phyloP scores from a whole-genome alignment of 2,329 filamentous ascomycete species.

The Gnomoniopsis smithogilvyi region DNA sequence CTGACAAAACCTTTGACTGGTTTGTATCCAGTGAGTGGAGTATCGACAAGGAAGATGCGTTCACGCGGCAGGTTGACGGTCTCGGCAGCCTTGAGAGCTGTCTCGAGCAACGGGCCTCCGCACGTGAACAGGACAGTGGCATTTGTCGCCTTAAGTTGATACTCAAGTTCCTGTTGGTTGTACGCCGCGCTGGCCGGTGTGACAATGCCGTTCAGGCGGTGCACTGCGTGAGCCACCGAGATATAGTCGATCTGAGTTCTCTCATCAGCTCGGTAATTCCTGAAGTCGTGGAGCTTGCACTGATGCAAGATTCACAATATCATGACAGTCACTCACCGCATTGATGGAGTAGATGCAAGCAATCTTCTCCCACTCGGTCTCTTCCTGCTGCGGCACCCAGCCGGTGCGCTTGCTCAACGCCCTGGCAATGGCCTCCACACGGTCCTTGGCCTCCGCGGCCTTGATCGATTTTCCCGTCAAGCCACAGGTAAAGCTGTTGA shows the following conservation, averaged over 20 bases:
- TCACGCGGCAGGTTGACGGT: conserved; percentile 58
- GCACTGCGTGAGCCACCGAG: conserved; percentile 49
- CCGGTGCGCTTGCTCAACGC: conserved; percentile 64
- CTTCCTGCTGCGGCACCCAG: conserved; percentile 62
- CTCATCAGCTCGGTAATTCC: neutral
- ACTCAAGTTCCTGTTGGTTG: conserved; percentile 40
- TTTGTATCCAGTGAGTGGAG: neutral
- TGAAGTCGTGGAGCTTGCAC: too few species aligned
- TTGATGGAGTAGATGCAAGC: conserved; percentile 70
- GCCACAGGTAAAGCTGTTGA: conserved; percentile 24
- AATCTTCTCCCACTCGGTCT: conserved; percentile 75
- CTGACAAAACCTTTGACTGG: neutral
- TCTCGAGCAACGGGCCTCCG: conserved; percentile 53
- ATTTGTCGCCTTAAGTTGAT: conserved; percentile 63
- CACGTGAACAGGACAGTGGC: conserved; percentile 70
- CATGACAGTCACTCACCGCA: conserved; percentile 37
- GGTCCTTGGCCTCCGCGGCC: conserved; percentile 11
- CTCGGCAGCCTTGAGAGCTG: conserved; percentile 59
- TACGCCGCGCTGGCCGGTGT: conserved; percentile 57
- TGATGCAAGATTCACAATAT: too few species aligned
- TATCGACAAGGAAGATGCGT: conserved; percentile 57
- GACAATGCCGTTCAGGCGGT: conserved; percentile 57
- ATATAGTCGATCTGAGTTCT: conserved; percentile 54
- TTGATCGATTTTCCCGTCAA: conserved; percentile 21
- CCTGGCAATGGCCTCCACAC: conserved; percentile 27